Evolutionary conservation across 2,329 filamentous ascomycete species (phyloP).

Genomic region (Trichophyton benhamiae): DNA sequence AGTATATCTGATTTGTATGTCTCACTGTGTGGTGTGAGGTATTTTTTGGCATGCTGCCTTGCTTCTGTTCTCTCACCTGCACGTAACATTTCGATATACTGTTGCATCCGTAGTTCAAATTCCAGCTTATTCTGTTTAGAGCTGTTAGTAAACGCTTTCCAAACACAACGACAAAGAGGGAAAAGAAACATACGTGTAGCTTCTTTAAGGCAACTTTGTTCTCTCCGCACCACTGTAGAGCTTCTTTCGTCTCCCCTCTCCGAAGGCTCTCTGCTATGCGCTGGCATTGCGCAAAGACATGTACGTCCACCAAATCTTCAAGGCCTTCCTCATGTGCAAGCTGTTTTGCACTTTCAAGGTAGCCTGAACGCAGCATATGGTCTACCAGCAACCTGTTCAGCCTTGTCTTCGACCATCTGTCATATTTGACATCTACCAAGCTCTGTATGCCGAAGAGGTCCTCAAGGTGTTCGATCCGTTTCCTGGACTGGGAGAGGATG

Average conservation of each 20-base stretch:
- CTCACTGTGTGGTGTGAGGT: slow-evolving; percentile 58
- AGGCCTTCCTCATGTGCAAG: slow-evolving; percentile 66
- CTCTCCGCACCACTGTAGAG: slow-evolving; percentile 79
- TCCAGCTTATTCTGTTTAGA: slow-evolving; percentile 60
- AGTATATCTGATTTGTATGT: slow-evolving; percentile 57
- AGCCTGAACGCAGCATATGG: slow-evolving; percentile 76
- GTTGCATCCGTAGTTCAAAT: slow-evolving; percentile 84
- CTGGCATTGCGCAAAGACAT: slow-evolving; percentile 74
- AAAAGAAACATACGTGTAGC: slow-evolving; percentile 50
- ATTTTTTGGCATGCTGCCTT: slow-evolving; percentile 68
- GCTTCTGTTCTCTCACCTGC: slow-evolving; percentile 56
- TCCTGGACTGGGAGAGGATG: slow-evolving; percentile 62
- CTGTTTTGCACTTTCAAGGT: slow-evolving; percentile 60
- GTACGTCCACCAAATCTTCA: slow-evolving; percentile 70
- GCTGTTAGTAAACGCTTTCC: background rate
- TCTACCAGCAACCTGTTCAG: slow-evolving; percentile 83
- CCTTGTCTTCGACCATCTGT: slow-evolving; percentile 70
- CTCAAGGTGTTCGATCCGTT: slow-evolving; percentile 67
- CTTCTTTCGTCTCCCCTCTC: slow-evolving; percentile 60
- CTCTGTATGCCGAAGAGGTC: slow-evolving; percentile 68
- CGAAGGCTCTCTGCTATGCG: slow-evolving; percentile 62
- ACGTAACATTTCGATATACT: slow-evolving; percentile 84
- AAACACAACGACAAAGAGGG: background rate
- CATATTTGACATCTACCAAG: slow-evolving; percentile 85
- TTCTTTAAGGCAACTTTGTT: slow-evolving; percentile 88